phyloP scores from a whole-genome alignment of 129 eudicot genomes.

The Solidago caesia region DNA sequence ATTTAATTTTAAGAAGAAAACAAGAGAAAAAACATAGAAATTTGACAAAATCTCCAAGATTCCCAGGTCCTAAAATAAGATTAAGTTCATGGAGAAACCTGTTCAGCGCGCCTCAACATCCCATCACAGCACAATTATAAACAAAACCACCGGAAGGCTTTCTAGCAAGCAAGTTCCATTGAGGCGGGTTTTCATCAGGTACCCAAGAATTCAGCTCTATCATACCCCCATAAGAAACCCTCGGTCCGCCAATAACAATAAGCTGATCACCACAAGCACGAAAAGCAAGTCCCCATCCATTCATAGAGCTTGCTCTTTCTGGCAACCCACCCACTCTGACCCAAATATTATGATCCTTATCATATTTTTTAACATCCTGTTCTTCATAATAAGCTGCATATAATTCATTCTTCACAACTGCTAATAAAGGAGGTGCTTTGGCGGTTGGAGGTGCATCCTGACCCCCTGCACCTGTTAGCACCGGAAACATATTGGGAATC shows the following conservation, averaged over 20 bases:
- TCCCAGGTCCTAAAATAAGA: neutral
- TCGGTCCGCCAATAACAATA: slow-evolving; percentile 70
- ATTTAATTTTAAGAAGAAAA: slow-evolving; percentile 10
- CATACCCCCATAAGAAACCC: slow-evolving; percentile 44
- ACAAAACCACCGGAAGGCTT: slow-evolving; percentile 62
- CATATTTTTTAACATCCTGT: slow-evolving; percentile 58
- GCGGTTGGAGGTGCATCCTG: slow-evolving; percentile 44
- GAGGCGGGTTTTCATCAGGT: slow-evolving; percentile 55
- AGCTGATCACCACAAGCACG: slow-evolving; percentile 73
- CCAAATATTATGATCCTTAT: slow-evolving; percentile 53
- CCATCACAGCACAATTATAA: slow-evolving; percentile 87
- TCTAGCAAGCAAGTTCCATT: slow-evolving; percentile 60
- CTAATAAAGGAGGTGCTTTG: slow-evolving; percentile 74
- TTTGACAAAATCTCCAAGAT: slow-evolving; percentile 20
- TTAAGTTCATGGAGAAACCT: slow-evolving; percentile 13
- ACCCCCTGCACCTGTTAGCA: slow-evolving; percentile 28
- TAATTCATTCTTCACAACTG: slow-evolving; percentile 66
- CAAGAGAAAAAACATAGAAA: neutral
- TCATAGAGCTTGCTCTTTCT: slow-evolving; percentile 55
- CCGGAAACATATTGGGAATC: slow-evolving; percentile 68
- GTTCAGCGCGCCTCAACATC: slow-evolving; percentile 47
- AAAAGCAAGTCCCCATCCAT: slow-evolving; percentile 84
- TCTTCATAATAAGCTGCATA: slow-evolving; percentile 67
- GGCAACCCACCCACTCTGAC: slow-evolving; percentile 59
- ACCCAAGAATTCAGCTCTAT: slow-evolving; percentile 73